Base-by-base conservation (phyloP, 2,329 filamentous ascomycete species). In the Nothophoma quercina region DNA sequence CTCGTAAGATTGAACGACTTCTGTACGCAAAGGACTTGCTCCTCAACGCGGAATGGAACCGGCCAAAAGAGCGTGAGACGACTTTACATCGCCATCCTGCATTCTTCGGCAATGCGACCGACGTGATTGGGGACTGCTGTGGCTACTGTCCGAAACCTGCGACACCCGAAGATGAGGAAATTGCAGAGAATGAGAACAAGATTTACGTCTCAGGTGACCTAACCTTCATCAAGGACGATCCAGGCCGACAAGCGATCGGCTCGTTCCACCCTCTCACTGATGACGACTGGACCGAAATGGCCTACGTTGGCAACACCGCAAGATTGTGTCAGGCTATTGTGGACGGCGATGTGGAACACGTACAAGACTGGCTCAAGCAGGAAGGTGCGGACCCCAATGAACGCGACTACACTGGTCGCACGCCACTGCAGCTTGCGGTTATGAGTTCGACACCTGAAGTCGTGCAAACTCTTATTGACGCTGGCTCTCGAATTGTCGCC, bases 231-330 rank as follows among this genome's bases (percentile, higher is more conserved):
- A 88, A 87, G 57, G 90, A 96, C 63, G 85, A 96, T 61, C 90
- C 91, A 1, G 91, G 91, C 15, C 82, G 91, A 48, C 91, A 95
- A 74, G 76, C 81, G 29, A 86, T 88, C 60, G 85, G 85, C 21
- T 85, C 81, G 33, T 96, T 96, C 76, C 88, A 95, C 63, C 91
- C 91, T 0, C 80, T 93, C 29, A 93, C 88, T 0, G 86, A 91
- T 33, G 82, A 90, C 42, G 90, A 95, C 67, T 96, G 91, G 90
- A 95, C 91, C 0, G 89, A 93, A 59, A 95, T 96, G 90, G 90
- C 91, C 0, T 96, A 96, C 60, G 82, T 96, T 28, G 89, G 90
- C 9, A 90, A 92, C 60, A 93, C 90, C 1, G 86, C 85, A 29
- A 80, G 83, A 13, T 80, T 96, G 2, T 96, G 90, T 65, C 88